Conservation (phyloP, 257 asterid genomes). For the Cinchona pubescens region DNA sequence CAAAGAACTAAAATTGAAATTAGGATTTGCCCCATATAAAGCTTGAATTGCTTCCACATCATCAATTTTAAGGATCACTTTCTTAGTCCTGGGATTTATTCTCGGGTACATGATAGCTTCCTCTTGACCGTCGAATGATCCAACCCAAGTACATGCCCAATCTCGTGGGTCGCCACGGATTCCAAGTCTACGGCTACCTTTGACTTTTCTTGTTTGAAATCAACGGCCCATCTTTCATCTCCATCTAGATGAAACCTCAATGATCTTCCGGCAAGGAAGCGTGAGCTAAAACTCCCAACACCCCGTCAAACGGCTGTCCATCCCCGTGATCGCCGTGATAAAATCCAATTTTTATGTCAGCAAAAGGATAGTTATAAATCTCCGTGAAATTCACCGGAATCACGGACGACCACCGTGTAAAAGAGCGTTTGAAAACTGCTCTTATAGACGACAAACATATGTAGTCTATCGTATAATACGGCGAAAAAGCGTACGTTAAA, state of each 20-base stretch:
- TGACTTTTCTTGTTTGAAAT: conserved; percentile 50
- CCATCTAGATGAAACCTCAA: conserved; percentile 73
- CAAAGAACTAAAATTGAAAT: conserved; percentile 44
- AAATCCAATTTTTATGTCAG: conserved; percentile 80
- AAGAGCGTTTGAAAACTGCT: conserved; percentile 45
- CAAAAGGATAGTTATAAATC: conserved; percentile 34
- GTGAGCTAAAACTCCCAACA: conserved; percentile 74
- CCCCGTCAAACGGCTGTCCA: conserved; percentile 81
- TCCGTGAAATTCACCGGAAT: conserved; percentile 86
- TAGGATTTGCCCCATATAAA: conserved; percentile 79
- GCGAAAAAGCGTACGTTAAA: conserved; percentile 67
- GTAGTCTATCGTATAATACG: conserved; percentile 45
- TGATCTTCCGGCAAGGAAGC: conserved; percentile 95
- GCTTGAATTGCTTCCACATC: conserved; percentile 82
- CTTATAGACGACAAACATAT: conserved; percentile 26
- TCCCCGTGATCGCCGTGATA: conserved; percentile 86
- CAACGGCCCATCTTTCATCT: conserved; percentile 83
- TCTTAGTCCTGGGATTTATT: conserved; percentile 68
- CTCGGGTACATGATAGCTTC: conserved; percentile 88
- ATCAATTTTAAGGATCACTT: conserved; percentile 68
- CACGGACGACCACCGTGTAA: conserved; percentile 79
- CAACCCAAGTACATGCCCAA: conserved; percentile 85
- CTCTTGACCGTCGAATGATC: conserved; percentile 78
- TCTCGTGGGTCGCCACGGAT: conserved; percentile 92
- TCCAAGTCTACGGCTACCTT: conserved; percentile 79